These are phyloP conservation scores for Microbotryomycetes sp. DNA, from an alignment of 1,284 basidiomycete genomes.

Conservation along the genomic window DNA sequence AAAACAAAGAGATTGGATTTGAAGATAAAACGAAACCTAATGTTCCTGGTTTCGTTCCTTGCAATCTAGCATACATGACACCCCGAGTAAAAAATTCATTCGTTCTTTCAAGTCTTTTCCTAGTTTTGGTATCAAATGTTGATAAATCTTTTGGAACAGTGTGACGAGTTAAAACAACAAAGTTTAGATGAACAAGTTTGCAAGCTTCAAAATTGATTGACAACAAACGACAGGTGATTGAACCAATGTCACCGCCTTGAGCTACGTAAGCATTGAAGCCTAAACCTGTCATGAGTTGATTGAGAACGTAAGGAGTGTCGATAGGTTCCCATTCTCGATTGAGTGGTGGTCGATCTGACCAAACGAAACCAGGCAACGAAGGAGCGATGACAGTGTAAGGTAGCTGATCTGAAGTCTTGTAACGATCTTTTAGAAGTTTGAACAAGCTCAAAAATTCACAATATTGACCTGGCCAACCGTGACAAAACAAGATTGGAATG, in stretches of 20 bases:
- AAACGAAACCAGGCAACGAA: slow-evolving; percentile 41
- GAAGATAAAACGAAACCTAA: slow-evolving; percentile 41
- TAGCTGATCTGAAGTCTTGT: neutral
- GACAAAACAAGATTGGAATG: slow-evolving; percentile 40
- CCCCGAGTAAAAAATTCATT: slow-evolving; percentile 33
- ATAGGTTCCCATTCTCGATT: slow-evolving; percentile 36
- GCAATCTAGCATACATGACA: slow-evolving; percentile 36
- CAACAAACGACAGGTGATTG: slow-evolving; percentile 34
- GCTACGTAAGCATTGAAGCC: slow-evolving; percentile 41
- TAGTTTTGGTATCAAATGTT: slow-evolving; percentile 32
- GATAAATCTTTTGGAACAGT: slow-evolving; percentile 23
- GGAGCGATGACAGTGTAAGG: slow-evolving; percentile 38
- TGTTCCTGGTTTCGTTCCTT: slow-evolving; percentile 43
- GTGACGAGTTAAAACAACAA: slow-evolving; percentile 11
- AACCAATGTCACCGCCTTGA: slow-evolving; percentile 44
- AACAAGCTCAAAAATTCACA: slow-evolving; percentile 13
- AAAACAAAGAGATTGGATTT: slow-evolving; percentile 42
- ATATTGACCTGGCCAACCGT: slow-evolving; percentile 44
- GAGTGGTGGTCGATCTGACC: slow-evolving; percentile 38
- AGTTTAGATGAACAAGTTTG: slow-evolving; percentile 38
- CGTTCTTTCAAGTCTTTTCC: slow-evolving; percentile 24
- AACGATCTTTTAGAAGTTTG: slow-evolving; percentile 2
- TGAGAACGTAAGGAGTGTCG: slow-evolving; percentile 38
- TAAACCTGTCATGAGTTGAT: slow-evolving; percentile 42
- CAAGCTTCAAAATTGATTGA: slow-evolving; percentile 34